Conservation (phyloP, 129 eudicot species). For the Lactuca saligna region DNA sequence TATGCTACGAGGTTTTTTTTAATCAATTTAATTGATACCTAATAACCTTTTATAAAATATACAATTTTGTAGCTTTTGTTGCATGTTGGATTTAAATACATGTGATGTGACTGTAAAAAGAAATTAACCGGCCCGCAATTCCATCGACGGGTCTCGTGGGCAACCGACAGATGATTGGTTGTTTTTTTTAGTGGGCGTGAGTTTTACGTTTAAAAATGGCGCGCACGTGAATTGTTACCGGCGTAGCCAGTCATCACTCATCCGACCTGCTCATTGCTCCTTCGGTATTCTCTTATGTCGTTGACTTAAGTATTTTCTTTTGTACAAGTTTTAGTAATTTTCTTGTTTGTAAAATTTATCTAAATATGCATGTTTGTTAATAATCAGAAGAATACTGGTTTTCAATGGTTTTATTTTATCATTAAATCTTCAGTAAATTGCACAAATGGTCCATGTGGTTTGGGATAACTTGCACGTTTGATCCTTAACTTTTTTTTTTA, state of each 20-base stretch:
- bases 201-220: background rate
- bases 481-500: too few species aligned
- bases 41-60: too few species aligned
- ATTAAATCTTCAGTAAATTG: background rate
- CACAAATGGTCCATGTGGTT: too few species aligned
- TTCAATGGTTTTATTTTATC: background rate
- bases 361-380: background rate
- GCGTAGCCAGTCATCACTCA: background rate
- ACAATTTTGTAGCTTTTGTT: too few species aligned
- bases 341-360: background rate
- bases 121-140: background rate
- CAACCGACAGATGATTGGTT: background rate
- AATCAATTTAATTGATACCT: too few species aligned
- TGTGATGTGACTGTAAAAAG: background rate
- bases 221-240: constrained; percentile 9
- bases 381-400: background rate
- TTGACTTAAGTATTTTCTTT: background rate
- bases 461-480: too few species aligned
- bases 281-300: background rate
- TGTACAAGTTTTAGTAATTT: background rate
- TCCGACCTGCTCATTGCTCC: background rate
- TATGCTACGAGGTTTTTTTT: too few species aligned
- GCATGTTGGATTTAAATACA: background rate
- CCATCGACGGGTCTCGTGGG: background rate
- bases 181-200: background rate